These are phyloP conservation scores for Dioszegia crocea DNA, from an alignment of 768 basidiomycete genomes.

Conservation along the genomic window DNA sequence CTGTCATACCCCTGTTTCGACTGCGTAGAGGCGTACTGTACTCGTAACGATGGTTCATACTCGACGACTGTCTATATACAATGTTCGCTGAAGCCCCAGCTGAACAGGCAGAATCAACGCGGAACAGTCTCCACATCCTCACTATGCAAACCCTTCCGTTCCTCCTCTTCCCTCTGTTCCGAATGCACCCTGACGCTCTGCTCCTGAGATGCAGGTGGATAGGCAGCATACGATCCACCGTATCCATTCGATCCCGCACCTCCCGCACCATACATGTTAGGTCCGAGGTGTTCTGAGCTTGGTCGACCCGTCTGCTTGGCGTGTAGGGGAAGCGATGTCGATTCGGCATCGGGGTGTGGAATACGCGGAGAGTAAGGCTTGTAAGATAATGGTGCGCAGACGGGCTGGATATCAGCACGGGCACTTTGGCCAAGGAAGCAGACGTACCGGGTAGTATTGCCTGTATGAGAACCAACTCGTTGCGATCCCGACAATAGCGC, in stretches of 20 bases:
- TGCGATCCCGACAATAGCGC: constrained; percentile 38
- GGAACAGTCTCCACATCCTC: constrained; percentile 8
- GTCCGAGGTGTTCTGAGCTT: background rate
- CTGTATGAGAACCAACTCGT: constrained; percentile 42
- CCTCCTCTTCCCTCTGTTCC: background rate
- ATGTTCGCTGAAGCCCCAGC: too few species aligned
- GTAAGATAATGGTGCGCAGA: constrained; percentile 24
- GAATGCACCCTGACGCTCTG: background rate
- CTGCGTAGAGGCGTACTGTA: too few species aligned
- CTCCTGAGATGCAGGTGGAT: background rate
- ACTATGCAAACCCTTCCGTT: background rate
- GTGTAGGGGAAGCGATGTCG: background rate
- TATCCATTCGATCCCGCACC: background rate
- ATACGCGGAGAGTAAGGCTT: constrained; percentile 42
- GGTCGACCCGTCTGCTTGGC: background rate
- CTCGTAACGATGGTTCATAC: too few species aligned
- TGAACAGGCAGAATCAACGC: background rate
- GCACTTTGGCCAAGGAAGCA: background rate
- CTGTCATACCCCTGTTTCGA: too few species aligned
- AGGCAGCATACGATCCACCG: background rate
- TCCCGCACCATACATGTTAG: background rate
- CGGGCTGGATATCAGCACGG: constrained; percentile 14
- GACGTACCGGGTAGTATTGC: constrained; percentile 44
- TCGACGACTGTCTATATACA: background rate
- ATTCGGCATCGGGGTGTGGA: constrained; percentile 8